Evolutionary conservation across 257 asterid genomes (phyloP), one percentile per base, ranked within the genome.

Genomic region (Salvia miltiorrhiza): DNA sequence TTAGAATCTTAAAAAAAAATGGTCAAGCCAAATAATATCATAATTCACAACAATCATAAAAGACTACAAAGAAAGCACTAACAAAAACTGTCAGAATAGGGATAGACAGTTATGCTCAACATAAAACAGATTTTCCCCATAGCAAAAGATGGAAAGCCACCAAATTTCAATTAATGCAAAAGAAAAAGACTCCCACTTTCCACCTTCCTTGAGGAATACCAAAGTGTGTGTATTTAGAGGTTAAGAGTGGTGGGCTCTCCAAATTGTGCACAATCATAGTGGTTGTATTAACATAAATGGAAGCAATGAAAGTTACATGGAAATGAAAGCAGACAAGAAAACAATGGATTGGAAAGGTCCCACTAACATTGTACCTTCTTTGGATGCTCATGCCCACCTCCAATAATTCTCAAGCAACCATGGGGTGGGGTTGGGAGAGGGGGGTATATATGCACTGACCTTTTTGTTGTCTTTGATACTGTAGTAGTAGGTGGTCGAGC

Each of bases 271-370:
- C 21, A 77, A 50, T 37, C 45, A 58, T 40, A 71, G 76, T 4
- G 72, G 24, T 39, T 17, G 53, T 66, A 60, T 66, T 33, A n/a
- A 24, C 70, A 60, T 37, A 74, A 49, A 43, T 30, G 65, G 71
- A 67, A 67, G 63, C 73, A 60, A 57, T 45, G 57, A 28, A 63
- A 76, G 21, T 47, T 13, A 71, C 37, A 32, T 19, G 64, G 70
- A 73, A 45, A 52, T 23, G 45, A 7, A 68, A 32, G 41, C 68
- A 67, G 78, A 53, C 55, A 62, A 39, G 61, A 32, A 69, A 32
- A 23, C 52, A 73, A 53, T 53, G 72, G 52, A 53, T n/a, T 52
- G 67, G 49, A 70, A 76, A 45, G 70, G 61, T 20, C 76, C 73
- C 70, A 63, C 49, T 63, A 7, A 33, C 16, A 16, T 30, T 41